A percentile compares a stretch with the other conserved stretches of the same genome.
Evolutionary conservation across 768 basidiomycete species (phyloP).

Genomic region (Suillus tomentosus): DNA sequence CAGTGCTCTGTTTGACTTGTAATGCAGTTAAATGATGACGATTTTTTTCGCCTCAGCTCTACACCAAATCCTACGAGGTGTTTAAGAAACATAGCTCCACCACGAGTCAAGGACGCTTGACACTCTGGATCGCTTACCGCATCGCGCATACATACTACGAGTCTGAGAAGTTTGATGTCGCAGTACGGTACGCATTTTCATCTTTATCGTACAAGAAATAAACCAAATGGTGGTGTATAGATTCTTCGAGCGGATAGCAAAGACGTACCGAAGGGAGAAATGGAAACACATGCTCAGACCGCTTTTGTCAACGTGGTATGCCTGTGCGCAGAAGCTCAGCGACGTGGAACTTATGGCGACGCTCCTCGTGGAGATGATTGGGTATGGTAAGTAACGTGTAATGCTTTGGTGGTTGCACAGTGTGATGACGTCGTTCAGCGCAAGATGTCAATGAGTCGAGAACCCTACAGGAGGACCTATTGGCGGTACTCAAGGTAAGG

Average conservation of each 20-base stretch:
- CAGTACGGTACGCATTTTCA: conserved; percentile 64
- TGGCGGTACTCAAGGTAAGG: conserved; percentile 70
- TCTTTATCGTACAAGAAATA: not conserved
- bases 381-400: conserved; percentile 54
- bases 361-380: conserved; percentile 82
- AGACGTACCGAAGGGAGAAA: conserved; percentile 81
- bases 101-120: conserved; percentile 71
- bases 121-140: conserved; percentile 86
- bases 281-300: conserved; percentile 78
- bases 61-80: conserved; percentile 91
- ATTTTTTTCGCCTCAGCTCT: conserved; percentile 56
- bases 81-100: conserved; percentile 75
- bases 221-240: conserved; percentile 39
- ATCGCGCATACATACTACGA: conserved; percentile 88
- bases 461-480: conserved; percentile 65
- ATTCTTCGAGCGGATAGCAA: conserved; percentile 92
- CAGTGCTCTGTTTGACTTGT: not conserved
- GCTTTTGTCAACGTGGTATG: conserved; percentile 78
- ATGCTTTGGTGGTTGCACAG: not conserved
- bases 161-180: conserved; percentile 83
- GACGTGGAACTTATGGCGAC: conserved; percentile 76
- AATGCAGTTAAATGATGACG: conserved; percentile 6
- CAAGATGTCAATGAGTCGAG: conserved; percentile 48
- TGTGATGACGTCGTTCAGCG: conserved; percentile 29
- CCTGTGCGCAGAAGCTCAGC: conserved; percentile 76